Conservation (phyloP, 306 rosid species). For the Delonix regia region DNA sequence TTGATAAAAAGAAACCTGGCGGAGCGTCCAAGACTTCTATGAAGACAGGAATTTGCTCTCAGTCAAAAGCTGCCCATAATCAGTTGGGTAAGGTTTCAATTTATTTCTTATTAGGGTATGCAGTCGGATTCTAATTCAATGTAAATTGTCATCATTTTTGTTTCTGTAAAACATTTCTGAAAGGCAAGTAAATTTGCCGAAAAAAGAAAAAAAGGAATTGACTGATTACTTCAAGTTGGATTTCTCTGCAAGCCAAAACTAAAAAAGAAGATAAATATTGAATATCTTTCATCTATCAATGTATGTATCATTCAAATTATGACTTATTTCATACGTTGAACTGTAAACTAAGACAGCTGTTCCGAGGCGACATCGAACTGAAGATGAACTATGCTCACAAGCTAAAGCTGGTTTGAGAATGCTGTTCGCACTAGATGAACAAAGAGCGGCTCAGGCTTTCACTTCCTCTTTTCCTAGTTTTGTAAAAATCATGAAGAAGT, state of each 20-base stretch:
- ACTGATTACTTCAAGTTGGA: constrained; percentile 20
- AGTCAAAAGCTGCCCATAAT: constrained; percentile 59
- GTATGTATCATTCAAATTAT: constrained; percentile 30
- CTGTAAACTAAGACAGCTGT: constrained; percentile 55
- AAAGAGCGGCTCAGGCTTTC: constrained; percentile 75
- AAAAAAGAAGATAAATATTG: constrained; percentile 7
- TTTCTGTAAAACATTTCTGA: constrained; percentile 29
- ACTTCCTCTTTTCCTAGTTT: constrained; percentile 78
- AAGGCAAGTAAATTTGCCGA: constrained; percentile 9
- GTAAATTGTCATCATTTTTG: neutral
- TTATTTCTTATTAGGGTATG: constrained; percentile 22
- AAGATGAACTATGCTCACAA: constrained; percentile 64
- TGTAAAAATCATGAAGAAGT: constrained; percentile 91
- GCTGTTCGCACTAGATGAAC: constrained; percentile 79
- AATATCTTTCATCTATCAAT: constrained; percentile 23
- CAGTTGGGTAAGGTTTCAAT: constrained; percentile 68
- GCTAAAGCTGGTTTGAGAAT: constrained; percentile 71
- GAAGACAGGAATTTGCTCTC: constrained; percentile 57
- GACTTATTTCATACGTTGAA: constrained; percentile 37
- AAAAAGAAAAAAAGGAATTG: neutral
- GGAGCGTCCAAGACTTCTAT: constrained; percentile 55
- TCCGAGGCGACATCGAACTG: constrained; percentile 57
- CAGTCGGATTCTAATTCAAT: constrained; percentile 23
- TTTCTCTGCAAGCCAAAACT: constrained; percentile 29
- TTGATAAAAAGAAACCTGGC: constrained; percentile 59